Conservation (phyloP, 2,329 filamentous ascomycete species). For the Phoma sp. region DNA sequence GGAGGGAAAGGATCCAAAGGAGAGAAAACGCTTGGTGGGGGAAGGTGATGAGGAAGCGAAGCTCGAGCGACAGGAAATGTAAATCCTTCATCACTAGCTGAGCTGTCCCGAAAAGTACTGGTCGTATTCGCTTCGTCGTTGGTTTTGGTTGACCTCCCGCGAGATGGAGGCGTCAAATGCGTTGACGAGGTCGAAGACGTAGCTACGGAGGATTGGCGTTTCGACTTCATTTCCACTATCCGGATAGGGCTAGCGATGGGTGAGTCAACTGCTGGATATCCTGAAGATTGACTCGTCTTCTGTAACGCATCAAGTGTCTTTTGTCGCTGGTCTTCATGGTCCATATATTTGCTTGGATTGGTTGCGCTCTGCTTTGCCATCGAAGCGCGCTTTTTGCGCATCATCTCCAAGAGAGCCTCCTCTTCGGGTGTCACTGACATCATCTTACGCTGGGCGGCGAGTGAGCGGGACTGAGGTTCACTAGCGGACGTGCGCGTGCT, state of each 20-base stretch:
- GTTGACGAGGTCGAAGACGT: conserved; percentile 30
- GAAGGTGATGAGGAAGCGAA: conserved; percentile 29
- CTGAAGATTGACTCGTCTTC: conserved; percentile 29
- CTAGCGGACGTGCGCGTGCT: conserved; percentile 43
- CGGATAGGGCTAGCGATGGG: conserved; percentile 28
- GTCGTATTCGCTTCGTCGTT: conserved; percentile 22
- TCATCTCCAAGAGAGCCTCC: conserved; percentile 56
- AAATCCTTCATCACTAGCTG: conserved; percentile 30
- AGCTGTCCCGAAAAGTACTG: conserved; percentile 38
- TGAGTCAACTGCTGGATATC: conserved; percentile 34
- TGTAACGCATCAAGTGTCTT: conserved; percentile 22
- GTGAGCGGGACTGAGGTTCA: conserved; percentile 40
- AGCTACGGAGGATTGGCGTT: conserved; percentile 25
- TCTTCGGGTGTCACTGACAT: conserved; percentile 59
- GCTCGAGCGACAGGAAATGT: conserved; percentile 23
- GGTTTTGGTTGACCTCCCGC: conserved; percentile 32
- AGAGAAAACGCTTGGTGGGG: conserved; percentile 37
- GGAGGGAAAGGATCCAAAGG: conserved; percentile 41
- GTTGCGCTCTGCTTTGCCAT: conserved; percentile 50
- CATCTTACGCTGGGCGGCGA: conserved; percentile 41
- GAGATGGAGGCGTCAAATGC: conserved; percentile 29
- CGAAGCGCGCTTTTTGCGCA: conserved; percentile 56
- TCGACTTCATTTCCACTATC: conserved; percentile 23
- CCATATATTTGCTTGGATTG: conserved; percentile 24
- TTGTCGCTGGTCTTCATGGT: conserved; percentile 41